These are phyloP conservation scores for Lizonia empirigonia DNA, from an alignment of 2,329 filamentous ascomycete genomes.

Conservation along the genomic window DNA sequence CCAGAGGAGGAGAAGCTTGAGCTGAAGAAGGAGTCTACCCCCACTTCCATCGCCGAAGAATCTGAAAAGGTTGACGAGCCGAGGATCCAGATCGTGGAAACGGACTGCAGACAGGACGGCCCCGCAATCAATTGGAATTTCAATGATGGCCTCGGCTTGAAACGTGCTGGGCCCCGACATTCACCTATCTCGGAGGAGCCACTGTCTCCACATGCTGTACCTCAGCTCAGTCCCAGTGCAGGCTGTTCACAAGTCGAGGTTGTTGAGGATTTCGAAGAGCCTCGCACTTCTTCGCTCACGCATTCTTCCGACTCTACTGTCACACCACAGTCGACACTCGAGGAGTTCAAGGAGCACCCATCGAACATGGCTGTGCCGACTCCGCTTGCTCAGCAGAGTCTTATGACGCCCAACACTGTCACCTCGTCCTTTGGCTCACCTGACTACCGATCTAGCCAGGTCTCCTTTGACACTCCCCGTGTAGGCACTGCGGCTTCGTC, in stretches of 20 bases:
- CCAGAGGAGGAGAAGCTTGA: conserved; percentile 58
- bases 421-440: conserved; percentile 68
- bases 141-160: conserved; percentile 48
- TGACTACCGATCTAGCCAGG: conserved; percentile 65
- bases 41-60: conserved; percentile 26
- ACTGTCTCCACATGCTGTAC: conserved; percentile 33
- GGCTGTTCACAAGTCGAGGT: conserved; percentile 49
- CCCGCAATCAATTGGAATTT: conserved; percentile 53
- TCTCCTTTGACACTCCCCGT: conserved; percentile 70
- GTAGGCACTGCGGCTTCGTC: conserved; percentile 79
- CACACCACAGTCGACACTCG: conserved; percentile 40
- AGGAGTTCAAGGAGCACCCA: conserved; percentile 45
- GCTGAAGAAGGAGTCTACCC: conserved; percentile 15
- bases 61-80: conserved; percentile 49
- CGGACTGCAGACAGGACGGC: conserved; percentile 48
- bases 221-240: conserved; percentile 15
- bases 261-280: conserved; percentile 55
- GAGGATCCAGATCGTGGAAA: conserved; percentile 55
- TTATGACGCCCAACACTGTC: conserved; percentile 69
- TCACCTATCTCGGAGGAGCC: conserved; percentile 27
- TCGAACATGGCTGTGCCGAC: conserved; percentile 47
- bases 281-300: conserved; percentile 55
- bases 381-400: conserved; percentile 51
- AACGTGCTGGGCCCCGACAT: conserved; percentile 23
- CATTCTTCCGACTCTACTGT: conserved; percentile 58